Evolutionary conservation across 2,329 filamentous ascomycete genomes (phyloP).

Genomic region (Sporothrix humicola): DNA sequence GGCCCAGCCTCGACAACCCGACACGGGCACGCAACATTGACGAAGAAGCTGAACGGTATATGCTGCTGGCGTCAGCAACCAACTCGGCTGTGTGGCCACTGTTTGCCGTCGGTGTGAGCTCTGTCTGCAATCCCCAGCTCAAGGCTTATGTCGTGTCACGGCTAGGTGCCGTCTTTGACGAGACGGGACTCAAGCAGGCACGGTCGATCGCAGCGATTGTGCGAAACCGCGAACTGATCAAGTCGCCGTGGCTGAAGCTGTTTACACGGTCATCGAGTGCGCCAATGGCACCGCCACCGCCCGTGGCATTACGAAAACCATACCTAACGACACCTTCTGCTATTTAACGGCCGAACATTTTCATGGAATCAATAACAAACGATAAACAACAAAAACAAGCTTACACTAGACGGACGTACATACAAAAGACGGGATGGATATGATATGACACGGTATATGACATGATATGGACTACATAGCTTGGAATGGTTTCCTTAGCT

Average conservation of each 20-base stretch:
- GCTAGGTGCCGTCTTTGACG: constrained; percentile 52
- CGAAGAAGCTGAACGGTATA: constrained; percentile 52
- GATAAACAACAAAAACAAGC: background rate
- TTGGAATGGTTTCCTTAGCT: background rate
- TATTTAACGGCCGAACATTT: background rate
- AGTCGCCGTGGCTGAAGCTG: constrained; percentile 35
- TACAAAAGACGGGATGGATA: constrained; percentile 6
- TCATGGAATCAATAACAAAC: no score
- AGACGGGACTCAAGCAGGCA: constrained; percentile 55
- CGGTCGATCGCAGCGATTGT: constrained; percentile 52
- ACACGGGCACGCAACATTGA: constrained; percentile 46
- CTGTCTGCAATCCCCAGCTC: constrained; percentile 50
- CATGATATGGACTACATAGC: background rate
- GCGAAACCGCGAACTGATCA: constrained; percentile 45
- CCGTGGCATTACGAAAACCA: constrained; percentile 8
- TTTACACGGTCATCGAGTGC: background rate
- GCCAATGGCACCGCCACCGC: background rate
- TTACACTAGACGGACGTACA: background rate
- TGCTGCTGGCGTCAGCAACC: constrained; percentile 56
- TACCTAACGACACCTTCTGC: background rate
- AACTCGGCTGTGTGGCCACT: constrained; percentile 59
- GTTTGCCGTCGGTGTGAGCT: constrained; percentile 56
- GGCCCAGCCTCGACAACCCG: constrained; percentile 51
- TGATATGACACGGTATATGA: constrained; percentile 14
- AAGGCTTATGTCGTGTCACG: constrained; percentile 53